phyloP scores from a whole-genome alignment of 2,329 filamentous ascomycete species.

The Talaromyces sp. region DNA sequence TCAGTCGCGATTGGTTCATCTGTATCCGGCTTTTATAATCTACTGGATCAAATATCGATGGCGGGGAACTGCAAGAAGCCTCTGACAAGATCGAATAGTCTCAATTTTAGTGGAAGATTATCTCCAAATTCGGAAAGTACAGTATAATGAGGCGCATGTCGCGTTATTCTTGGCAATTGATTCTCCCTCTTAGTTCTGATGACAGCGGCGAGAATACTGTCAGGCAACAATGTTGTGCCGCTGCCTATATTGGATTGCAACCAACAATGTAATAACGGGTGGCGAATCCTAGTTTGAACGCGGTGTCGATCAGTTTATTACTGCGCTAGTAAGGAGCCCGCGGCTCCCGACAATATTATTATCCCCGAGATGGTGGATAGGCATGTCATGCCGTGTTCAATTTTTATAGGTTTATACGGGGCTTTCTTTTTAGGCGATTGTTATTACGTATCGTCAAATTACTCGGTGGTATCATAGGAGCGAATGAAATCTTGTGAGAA shows the following conservation, averaged over 20 bases:
- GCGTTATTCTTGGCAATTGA: neutral
- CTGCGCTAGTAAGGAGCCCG: neutral
- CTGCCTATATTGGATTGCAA: no score
- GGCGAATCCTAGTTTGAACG: neutral
- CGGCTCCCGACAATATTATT: neutral
- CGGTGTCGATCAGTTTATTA: neutral
- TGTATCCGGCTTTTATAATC: neutral
- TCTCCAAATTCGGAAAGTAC: neutral
- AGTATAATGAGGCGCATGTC: neutral
- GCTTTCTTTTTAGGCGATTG: neutral
- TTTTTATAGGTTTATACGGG: neutral
- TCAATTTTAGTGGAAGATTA: neutral
- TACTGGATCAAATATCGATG: neutral
- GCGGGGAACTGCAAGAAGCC: neutral
- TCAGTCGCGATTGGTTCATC: neutral
- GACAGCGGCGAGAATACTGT: neutral
- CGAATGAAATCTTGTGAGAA: neutral
- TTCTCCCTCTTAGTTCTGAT: neutral
- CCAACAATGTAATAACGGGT: neutral
- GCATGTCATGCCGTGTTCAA: neutral
- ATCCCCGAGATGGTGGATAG: neutral
- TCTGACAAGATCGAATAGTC: neutral
- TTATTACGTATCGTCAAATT: neutral
- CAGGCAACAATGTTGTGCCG: no score
- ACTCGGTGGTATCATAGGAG: neutral